Evolutionary conservation across 148 eudicot genomes (phyloP).

Genomic region (Nepenthes mirabilis): DNA sequence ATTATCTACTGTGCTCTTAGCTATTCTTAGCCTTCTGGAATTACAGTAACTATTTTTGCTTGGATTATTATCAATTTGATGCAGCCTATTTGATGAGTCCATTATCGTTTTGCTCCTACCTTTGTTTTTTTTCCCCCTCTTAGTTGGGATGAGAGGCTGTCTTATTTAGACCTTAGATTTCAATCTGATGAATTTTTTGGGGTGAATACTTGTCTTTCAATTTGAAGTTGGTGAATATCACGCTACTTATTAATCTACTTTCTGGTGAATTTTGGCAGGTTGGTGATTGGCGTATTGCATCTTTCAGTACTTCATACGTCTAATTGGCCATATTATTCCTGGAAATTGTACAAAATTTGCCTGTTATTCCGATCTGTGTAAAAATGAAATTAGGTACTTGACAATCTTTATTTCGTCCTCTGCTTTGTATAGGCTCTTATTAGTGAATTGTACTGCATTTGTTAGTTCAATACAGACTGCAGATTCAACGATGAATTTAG

Average conservation of each 20-base stretch:
- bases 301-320: neutral
- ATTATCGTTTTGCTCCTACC: no score
- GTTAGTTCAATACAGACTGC: neutral
- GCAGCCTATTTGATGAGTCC: no score
- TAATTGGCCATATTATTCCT: neutral
- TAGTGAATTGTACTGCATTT: neutral
- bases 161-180: no score
- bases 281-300: slow-evolving; percentile 4
- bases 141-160: no score
- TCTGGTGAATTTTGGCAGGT: slow-evolving; percentile 5
- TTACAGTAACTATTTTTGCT: no score
- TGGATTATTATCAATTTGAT: no score
- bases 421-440: neutral
- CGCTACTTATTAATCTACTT: slow-evolving; percentile 1
- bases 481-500: no score
- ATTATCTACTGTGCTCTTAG: no score
- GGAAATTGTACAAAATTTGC: slow-evolving; percentile 1
- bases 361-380: slow-evolving; percentile 7
- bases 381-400: slow-evolving; percentile 33
- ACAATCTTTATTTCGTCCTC: neutral
- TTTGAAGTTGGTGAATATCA: no score
- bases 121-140: no score
- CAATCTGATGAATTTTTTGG: neutral
- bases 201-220: no score
- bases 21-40: no score